Conservation (phyloP, 202 grass and related monocot species). For the Tripidium arundinaceum region DNA sequence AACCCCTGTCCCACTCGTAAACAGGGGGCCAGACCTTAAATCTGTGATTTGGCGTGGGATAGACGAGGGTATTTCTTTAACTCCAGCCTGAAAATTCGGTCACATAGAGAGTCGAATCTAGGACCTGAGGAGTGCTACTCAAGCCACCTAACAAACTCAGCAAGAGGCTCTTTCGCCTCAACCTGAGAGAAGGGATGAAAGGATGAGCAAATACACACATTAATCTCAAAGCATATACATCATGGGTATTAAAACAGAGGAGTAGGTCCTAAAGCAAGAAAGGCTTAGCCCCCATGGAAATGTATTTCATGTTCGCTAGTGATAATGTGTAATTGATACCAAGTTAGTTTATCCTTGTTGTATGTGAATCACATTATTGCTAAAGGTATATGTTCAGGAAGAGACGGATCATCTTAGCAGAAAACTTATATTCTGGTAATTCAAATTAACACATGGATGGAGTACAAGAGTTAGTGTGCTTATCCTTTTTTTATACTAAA, state of each 20-base stretch:
- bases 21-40: too few species aligned
- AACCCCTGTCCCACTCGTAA: too few species aligned
- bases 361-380: not conserved
- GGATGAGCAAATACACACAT: not conserved
- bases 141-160: too few species aligned
- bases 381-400: not conserved
- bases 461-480: not conserved
- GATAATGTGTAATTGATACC: not conserved
- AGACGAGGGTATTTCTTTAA: too few species aligned
- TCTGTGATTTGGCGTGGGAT: too few species aligned
- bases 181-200: not conserved
- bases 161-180: not conserved
- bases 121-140: too few species aligned
- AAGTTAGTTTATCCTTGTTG: not conserved
- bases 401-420: not conserved
- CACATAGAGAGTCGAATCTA: too few species aligned
- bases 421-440: too few species aligned
- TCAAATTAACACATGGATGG: not conserved
- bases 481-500: conserved; percentile 19
- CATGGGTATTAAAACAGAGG: not conserved
- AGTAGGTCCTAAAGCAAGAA: not conserved
- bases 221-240: not conserved
- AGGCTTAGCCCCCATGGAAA: not conserved
- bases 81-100: too few species aligned
- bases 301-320: not conserved